A percentile compares a stretch with the other conserved stretches of the same genome.
Evolutionary conservation across 768 basidiomycete species (phyloP).

Genomic region (Russula sp.): DNA sequence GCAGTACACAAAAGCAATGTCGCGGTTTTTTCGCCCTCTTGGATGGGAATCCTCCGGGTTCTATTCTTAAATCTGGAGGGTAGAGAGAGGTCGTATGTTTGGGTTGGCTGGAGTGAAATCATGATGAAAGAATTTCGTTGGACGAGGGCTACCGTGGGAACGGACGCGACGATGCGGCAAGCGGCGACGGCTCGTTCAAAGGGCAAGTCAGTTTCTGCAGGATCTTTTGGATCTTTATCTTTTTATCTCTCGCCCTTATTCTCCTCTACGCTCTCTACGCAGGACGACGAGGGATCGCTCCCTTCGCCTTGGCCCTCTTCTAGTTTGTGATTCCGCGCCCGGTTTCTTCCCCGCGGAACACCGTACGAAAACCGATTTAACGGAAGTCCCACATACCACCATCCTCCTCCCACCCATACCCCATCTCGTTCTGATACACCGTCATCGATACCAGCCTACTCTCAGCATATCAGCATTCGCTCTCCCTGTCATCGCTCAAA

Average conservation of each 20-base stretch:
- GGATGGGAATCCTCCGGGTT: not conserved
- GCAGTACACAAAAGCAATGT: not conserved
- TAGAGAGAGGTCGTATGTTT: not conserved
- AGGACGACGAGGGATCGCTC: constrained; percentile 4
- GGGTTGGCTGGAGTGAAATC: not conserved
- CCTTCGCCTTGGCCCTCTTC: not conserved
- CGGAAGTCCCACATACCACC: constrained; percentile 12
- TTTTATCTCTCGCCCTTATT: not conserved
- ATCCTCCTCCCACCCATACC: not conserved
- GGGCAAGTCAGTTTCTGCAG: not conserved
- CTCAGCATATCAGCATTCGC: not conserved
- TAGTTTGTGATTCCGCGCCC: constrained; percentile 11
- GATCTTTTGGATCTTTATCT: not conserved
- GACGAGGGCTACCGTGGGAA: not conserved
- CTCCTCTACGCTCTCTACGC: constrained; percentile 6
- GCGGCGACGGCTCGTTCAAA: not conserved
- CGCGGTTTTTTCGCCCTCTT: not conserved
- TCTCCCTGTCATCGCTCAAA: constrained; percentile 31
- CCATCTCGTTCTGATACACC: not conserved
- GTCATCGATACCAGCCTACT: not conserved
- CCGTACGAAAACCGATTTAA: constrained; percentile 7
- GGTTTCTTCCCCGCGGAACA: constrained; percentile 8
- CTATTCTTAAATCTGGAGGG: not conserved
- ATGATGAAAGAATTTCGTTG: not conserved
- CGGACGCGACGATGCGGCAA: not conserved